Evolutionary conservation across 225 moss, liverwort and hornwort genomes (phyloP).

Genomic region (Physcomitrium patens): DNA sequence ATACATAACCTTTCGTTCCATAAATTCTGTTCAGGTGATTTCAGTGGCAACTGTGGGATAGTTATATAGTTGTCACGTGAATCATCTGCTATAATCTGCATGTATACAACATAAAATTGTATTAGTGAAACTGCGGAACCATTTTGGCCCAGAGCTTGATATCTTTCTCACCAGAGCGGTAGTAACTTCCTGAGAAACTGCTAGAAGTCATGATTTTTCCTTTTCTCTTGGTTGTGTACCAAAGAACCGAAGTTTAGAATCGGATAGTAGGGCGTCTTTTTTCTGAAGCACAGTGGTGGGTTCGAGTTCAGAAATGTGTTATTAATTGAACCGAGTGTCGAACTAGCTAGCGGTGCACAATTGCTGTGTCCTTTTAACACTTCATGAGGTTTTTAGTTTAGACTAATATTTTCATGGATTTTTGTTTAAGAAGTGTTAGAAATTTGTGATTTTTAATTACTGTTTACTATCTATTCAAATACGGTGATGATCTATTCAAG

Average conservation of each 20-base stretch:
- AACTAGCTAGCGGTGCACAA: not conserved
- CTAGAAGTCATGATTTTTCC: not conserved
- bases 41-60: not conserved
- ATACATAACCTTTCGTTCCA: not conserved
- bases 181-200: conserved; percentile 14
- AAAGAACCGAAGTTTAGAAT: conserved; percentile 29
- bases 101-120: not conserved
- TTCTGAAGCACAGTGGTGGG: not conserved
- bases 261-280: conserved; percentile 17
- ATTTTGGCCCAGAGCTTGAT: not conserved
- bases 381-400: conserved; percentile 9
- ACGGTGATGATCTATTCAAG: conserved; percentile 4
- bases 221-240: not conserved
- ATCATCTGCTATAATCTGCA: not conserved
- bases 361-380: conserved; percentile 6
- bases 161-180: not conserved
- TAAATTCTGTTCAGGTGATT: conserved; percentile 1
- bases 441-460: not conserved
- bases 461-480: not conserved
- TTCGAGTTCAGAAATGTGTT: conserved; percentile 38
- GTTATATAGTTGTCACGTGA: not conserved
- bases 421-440: not conserved
- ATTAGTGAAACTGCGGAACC: not conserved
- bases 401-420: not conserved
- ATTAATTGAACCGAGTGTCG: conserved; percentile 1